A percentile compares a stretch with the other conserved stretches of the same genome.
Conservation (phyloP, 768 basidiomycete species). For the Multifurca ochricompacta region DNA sequence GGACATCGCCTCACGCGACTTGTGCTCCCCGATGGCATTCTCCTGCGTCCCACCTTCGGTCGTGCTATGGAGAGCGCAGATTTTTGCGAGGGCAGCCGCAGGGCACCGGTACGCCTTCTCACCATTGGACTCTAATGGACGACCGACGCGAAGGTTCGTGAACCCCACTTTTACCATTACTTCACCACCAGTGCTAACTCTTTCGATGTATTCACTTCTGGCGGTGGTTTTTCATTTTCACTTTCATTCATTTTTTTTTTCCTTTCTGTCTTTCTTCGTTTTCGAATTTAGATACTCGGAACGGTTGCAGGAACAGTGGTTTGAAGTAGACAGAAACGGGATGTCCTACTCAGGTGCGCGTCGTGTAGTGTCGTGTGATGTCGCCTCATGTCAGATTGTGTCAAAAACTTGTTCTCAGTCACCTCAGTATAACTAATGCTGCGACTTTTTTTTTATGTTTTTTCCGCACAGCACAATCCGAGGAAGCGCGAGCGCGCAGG, state of each 20-base stretch:
- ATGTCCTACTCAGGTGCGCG: conserved; percentile 15
- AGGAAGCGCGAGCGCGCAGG: conserved; percentile 1
- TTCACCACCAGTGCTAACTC: no score
- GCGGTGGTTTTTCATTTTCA: no score
- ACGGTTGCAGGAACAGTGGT: conserved; percentile 19
- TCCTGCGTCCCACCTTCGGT: conserved; percentile 12
- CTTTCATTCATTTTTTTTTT: no score
- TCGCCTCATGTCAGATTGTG: no score
- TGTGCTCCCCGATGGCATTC: conserved; percentile 18
- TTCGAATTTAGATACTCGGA: conserved; percentile 17
- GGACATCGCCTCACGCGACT: conserved; percentile 2
- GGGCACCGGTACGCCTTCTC: conserved; percentile 18
- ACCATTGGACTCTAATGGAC: conserved; percentile 13
- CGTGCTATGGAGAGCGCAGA: neutral
- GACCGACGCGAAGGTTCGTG: conserved; percentile 19
- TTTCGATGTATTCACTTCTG: neutral
- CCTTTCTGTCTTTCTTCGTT: neutral
- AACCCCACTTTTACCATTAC: neutral
- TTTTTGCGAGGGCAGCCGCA: conserved; percentile 1
- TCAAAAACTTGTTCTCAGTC: no score
- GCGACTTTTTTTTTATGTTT: neutral
- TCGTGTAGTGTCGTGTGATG: neutral
- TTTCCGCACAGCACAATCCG: conserved; percentile 4
- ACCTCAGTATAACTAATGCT: neutral
- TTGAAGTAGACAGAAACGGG: conserved; percentile 16